Evolutionary conservation across 345 rosid genomes (phyloP).

Genomic region (Eucalyptus dawsonii): DNA sequence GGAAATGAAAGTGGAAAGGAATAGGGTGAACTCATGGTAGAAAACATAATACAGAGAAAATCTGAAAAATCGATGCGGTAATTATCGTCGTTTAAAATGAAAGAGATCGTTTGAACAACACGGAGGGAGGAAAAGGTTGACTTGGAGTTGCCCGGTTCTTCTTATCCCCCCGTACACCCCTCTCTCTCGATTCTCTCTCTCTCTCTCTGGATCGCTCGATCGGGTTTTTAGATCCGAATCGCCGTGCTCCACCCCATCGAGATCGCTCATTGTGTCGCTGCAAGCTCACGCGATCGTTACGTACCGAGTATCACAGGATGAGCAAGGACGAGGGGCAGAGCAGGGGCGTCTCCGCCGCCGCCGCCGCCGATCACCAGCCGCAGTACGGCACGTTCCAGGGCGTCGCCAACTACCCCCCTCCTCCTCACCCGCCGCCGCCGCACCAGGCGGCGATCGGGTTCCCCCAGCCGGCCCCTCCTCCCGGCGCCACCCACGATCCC

Average conservation of each 20-base stretch:
- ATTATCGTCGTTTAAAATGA: neutral
- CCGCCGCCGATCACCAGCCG: neutral
- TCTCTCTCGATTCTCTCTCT: neutral
- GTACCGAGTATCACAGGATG: neutral
- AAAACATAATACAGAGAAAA: neutral
- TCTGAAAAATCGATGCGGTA: neutral
- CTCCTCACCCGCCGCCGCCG: constrained; percentile 20
- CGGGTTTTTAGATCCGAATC: neutral
- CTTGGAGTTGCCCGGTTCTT: neutral
- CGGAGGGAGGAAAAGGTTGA: neutral
- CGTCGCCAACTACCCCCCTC: constrained; percentile 83
- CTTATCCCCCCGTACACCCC: neutral
- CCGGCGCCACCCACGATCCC: constrained; percentile 38
- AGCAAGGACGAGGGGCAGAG: neutral
- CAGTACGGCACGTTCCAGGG: constrained; percentile 98
- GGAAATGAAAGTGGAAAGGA: neutral
- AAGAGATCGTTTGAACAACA: neutral
- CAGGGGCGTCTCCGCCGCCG: neutral
- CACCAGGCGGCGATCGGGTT: constrained; percentile 49
- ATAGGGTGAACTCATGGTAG: neutral
- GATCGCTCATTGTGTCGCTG: neutral
- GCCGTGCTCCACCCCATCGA: neutral
- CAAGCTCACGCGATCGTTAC: neutral
- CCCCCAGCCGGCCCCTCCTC: constrained; percentile 82
- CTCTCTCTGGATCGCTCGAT: neutral